These are phyloP conservation scores for Simplicillium sp. DNA, from an alignment of 2,329 filamentous ascomycete species.

Conservation along the genomic window DNA sequence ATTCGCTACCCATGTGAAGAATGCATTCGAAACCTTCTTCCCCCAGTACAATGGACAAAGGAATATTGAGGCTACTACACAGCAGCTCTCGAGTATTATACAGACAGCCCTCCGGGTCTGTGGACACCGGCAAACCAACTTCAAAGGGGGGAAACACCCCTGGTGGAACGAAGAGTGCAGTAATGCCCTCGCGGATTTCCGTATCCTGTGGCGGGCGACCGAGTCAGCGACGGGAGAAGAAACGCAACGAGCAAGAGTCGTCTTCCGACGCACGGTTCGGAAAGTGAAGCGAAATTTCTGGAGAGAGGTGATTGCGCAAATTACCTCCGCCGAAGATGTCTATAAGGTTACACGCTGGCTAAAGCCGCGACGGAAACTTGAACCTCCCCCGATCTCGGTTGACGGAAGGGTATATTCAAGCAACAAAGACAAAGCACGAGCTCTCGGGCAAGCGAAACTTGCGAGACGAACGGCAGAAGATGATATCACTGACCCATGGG, in stretches of 20 bases:
- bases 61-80: neutral
- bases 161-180: conserved; percentile 4
- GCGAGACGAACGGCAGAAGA: conserved; percentile 7
- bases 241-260: neutral
- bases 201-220: neutral
- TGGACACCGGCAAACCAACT: neutral
- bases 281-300: neutral
- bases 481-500: conserved; percentile 9
- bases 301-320: neutral
- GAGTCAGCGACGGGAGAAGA: neutral
- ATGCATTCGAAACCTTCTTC: neutral
- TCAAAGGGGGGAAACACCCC: neutral
- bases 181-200: neutral
- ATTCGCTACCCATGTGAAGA: neutral
- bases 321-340: neutral
- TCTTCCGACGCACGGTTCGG: conserved; percentile 1
- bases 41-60: neutral
- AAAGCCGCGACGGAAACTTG: neutral
- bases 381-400: neutral
- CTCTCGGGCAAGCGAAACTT: conserved; percentile 9
- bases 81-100: neutral
- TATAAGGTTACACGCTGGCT: conserved; percentile 2
- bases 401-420: neutral
- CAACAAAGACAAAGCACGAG: conserved; percentile 9
- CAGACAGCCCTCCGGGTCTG: neutral